Evolutionary conservation across 1,284 basidiomycete genomes (phyloP).

Genomic region (Fistulina hepatica): DNA sequence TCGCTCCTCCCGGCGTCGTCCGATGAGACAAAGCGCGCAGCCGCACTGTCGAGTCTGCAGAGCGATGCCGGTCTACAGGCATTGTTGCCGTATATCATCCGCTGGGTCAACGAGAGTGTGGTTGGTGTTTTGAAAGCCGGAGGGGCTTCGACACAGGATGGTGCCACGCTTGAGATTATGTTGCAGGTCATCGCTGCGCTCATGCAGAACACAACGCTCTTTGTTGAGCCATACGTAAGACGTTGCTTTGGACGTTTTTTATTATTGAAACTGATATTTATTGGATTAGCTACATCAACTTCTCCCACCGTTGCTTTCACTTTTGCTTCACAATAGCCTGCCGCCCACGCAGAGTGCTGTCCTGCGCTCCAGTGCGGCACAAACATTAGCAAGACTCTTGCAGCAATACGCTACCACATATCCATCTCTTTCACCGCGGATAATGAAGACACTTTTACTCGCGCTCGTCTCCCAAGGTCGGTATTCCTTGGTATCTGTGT

Average conservation of each 20-base stretch:
- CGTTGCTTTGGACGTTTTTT: slow-evolving; percentile 3
- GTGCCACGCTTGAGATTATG: slow-evolving; percentile 62
- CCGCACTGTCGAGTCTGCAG: slow-evolving; percentile 82
- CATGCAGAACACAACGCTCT: slow-evolving; percentile 78
- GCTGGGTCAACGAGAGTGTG: slow-evolving; percentile 89
- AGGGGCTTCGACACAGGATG: slow-evolving; percentile 47
- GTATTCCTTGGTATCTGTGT: slow-evolving; percentile 4
- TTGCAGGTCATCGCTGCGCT: slow-evolving; percentile 77
- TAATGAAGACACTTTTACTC: slow-evolving; percentile 86
- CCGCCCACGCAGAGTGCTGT: slow-evolving; percentile 46
- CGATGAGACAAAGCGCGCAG: slow-evolving; percentile 60
- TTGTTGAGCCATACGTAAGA: slow-evolving; percentile 92
- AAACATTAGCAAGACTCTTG: slow-evolving; percentile 73
- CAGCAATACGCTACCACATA: slow-evolving; percentile 75
- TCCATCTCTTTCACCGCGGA: slow-evolving; percentile 75
- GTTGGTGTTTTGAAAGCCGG: slow-evolving; percentile 56
- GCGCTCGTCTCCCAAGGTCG: slow-evolving; percentile 69
- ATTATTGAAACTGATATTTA: slow-evolving; percentile 2
- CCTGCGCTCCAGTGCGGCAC: slow-evolving; percentile 66
- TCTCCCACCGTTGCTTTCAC: slow-evolving; percentile 66
- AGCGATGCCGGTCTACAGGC: slow-evolving; percentile 90
- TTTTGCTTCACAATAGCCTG: slow-evolving; percentile 78
- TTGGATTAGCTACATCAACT: no score
- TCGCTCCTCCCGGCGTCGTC: slow-evolving; percentile 63
- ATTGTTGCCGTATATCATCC: slow-evolving; percentile 89